A percentile compares a stretch with the other conserved stretches of the same genome.
Conservation (phyloP, 768 basidiomycete genomes). For the Mycena albidolilacea region DNA sequence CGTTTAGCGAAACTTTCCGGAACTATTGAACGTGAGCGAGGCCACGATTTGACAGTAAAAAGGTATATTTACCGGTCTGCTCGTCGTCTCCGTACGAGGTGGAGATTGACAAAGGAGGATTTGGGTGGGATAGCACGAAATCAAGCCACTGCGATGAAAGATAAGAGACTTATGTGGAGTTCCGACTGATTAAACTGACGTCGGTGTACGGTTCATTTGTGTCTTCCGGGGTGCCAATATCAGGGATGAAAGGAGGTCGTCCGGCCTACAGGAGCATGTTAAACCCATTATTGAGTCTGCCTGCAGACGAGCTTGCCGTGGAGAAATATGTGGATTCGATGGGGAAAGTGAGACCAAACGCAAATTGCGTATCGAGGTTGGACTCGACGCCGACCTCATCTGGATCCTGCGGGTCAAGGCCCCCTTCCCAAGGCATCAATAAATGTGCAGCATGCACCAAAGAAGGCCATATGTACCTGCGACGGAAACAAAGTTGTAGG, state of each 20-base stretch:
- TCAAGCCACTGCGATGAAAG: slow-evolving; percentile 61
- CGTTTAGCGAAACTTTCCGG: slow-evolving; percentile 61
- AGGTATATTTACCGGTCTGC: slow-evolving; percentile 58
- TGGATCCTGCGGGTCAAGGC: slow-evolving; percentile 31
- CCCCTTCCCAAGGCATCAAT: slow-evolving; percentile 1
- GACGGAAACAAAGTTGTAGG: slow-evolving; percentile 48
- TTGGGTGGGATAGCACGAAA: slow-evolving; percentile 55
- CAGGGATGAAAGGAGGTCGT: slow-evolving; percentile 62
- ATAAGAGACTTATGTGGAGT: background rate
- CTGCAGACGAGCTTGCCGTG: background rate
- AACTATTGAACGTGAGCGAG: slow-evolving; percentile 47
- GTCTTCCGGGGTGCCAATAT: slow-evolving; percentile 51
- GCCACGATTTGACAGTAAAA: background rate
- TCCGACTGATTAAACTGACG: slow-evolving; percentile 6
- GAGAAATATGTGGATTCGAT: slow-evolving; percentile 40
- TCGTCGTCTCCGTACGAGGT: slow-evolving; percentile 72
- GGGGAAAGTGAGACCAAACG: slow-evolving; percentile 57
- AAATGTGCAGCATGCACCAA: background rate
- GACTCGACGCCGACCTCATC: slow-evolving; percentile 48
- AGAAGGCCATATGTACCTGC: slow-evolving; percentile 51
- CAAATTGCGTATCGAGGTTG: slow-evolving; percentile 68
- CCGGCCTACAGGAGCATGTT: slow-evolving; percentile 53
- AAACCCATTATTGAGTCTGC: background rate
- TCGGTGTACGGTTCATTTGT: slow-evolving; percentile 60
- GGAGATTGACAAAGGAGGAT: slow-evolving; percentile 63